Evolutionary conservation across 2,329 filamentous ascomycete species (phyloP), one percentile per base, ranked within the genome.

Genomic region (Colletotrichum liaoningense): DNA sequence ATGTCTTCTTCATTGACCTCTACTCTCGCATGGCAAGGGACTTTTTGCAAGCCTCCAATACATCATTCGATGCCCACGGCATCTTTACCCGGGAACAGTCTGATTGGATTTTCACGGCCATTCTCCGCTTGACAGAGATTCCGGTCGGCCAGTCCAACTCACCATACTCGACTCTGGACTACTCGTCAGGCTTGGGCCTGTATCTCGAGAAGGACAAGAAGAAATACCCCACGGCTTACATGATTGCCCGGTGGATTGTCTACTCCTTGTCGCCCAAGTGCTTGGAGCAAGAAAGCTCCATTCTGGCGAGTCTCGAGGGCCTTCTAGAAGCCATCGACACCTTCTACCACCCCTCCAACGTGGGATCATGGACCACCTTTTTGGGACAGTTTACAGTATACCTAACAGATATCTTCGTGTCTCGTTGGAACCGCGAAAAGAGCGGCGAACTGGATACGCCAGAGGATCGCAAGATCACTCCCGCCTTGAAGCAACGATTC

Each of bases 261-360:
- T 96, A 96, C 90, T 98, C 95, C 0, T 83, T 99, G 52, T 98
- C 97, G 1, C 96, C 97, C 1, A 87, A 92, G 58, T 97, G 94
- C 78, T 85, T 97, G 62, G 90, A 94, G 55, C 87, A 91, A n/a
- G 88, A 93, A 35, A 92, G 93, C 68, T 98, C 95, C 1, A 91
- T 97, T 56, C 84, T 99, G 78, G 91, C 93, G 42, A 94, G 94
- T 76, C 88, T 99, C 11, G 96, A 99, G 81, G 96, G 94, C 0
- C 87, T 99, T 65, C 93, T 99, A 77, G 94, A 98, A 81, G 97
- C 95, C 3, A 93, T 98, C 59, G 97, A 99, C 82, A 99, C 97
- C 0, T 99, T 99, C 83, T 99, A 98, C 87, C 97, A 99, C 79
- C 97, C 97, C 2, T 99, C 97, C 2, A 99, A 99, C 81, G 94